Evolutionary conservation across 768 basidiomycete species (phyloP).

Genomic region (Lactifluus volemus): DNA sequence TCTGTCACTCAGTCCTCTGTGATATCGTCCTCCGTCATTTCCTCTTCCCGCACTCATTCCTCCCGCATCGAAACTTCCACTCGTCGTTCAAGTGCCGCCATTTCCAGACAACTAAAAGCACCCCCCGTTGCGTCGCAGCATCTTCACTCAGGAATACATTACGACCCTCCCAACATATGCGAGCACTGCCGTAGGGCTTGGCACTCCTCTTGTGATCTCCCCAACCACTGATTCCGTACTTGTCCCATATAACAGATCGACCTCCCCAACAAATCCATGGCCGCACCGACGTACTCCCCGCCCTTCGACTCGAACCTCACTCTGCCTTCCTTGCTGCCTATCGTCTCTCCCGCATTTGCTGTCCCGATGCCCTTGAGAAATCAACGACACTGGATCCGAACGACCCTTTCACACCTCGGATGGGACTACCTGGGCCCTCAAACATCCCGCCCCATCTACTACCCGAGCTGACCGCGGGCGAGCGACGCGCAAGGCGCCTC

Average conservation of each 20-base stretch:
- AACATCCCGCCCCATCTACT: conserved; percentile 13
- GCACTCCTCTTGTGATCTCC: neutral
- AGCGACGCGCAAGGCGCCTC: conserved; percentile 16
- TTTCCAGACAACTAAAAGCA: neutral
- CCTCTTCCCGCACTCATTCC: conserved; percentile 8
- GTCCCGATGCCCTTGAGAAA: conserved; percentile 8
- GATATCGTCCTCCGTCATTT: conserved; percentile 7
- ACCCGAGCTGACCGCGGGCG: conserved; percentile 4
- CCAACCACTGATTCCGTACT: neutral
- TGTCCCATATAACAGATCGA: conserved; percentile 1
- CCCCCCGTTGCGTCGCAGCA: neutral
- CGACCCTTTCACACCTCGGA: neutral
- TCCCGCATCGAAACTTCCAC: conserved; percentile 1
- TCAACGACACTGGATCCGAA: conserved; percentile 5
- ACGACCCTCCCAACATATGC: conserved; percentile 6
- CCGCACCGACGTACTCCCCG: conserved; percentile 20
- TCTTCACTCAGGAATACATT: neutral
- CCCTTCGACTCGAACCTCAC: conserved; percentile 19
- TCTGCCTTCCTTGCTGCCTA: conserved; percentile 20
- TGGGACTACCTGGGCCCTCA: neutral
- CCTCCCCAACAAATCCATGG: conserved; percentile 16
- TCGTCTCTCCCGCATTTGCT: conserved; percentile 15
- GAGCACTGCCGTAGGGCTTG: conserved; percentile 8
- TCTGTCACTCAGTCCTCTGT: conserved; percentile 12
- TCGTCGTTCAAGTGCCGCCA: neutral